Percentiles rank a stretch among this genome's conserved stretches.
phyloP scores from a whole-genome alignment of 306 rosid genomes.

The Cicer chorassanicum region DNA sequence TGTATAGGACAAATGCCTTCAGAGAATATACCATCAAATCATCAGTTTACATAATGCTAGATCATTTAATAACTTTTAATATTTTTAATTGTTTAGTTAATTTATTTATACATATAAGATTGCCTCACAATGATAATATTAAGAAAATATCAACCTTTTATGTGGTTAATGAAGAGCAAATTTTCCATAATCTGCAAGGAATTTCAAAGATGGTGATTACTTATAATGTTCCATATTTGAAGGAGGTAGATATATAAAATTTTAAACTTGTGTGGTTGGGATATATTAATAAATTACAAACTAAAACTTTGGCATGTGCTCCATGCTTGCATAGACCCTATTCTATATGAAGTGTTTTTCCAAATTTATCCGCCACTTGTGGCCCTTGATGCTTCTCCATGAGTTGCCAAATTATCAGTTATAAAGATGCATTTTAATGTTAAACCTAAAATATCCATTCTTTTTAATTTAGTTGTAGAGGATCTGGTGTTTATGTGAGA shows the following conservation, averaged over 20 bases:
- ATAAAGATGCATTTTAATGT: constrained; percentile 23
- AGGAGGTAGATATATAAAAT: constrained; percentile 19
- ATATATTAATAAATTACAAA: constrained; percentile 13
- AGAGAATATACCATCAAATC: constrained; percentile 7
- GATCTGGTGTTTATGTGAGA: constrained; percentile 39
- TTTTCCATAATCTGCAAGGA: constrained; percentile 30
- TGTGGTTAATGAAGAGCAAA: constrained; percentile 21
- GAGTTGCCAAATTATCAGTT: constrained; percentile 33
- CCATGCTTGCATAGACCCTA: not conserved
- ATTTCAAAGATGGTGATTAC: constrained; percentile 24
- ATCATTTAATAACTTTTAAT: constrained; percentile 23
- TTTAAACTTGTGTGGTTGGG: constrained; percentile 14
- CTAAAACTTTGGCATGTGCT: constrained; percentile 12
- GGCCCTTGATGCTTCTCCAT: constrained; percentile 32
- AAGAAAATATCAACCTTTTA: constrained; percentile 36
- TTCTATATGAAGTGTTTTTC: constrained; percentile 17
- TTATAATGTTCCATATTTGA: constrained; percentile 40
- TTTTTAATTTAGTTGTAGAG: constrained; percentile 12
- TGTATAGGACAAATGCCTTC: constrained; percentile 17
- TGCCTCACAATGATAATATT: constrained; percentile 11
- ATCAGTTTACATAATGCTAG: constrained; percentile 13
- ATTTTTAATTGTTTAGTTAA: constrained; percentile 29
- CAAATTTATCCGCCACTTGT: constrained; percentile 20
- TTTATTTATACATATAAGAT: constrained; percentile 30
- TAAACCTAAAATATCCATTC: constrained; percentile 25